Evolutionary conservation across 805 yeast genomes (phyloP), one percentile per base, ranked within the genome.

Genomic region (Kodamaea neixiangensis): DNA sequence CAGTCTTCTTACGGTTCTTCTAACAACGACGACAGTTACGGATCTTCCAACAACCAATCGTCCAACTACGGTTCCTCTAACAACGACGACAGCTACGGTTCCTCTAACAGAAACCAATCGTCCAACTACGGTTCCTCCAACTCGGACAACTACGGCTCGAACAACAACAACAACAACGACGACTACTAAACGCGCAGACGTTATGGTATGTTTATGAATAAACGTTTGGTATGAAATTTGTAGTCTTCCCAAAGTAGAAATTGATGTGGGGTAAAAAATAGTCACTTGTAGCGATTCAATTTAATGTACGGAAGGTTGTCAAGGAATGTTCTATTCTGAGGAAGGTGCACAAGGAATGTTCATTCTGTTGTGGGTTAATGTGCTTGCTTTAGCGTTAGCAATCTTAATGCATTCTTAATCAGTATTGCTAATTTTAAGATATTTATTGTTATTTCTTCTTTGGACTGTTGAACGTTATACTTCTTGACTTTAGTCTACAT

Each of bases 51-150:
- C 46, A 51, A 54, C n/a, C 58, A 67, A n/a, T 55, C 61, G 13
- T 58, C 58, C 50, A 56, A 64, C 7, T 62, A 55, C 50, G 66
- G 66, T 6, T 57, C 62, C 19, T 52, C 54, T 19, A 54, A 53
- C 41, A 46, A 49, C 49, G 46, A 49, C 21, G 58, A 57, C 47
- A 53, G 57, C 17, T 61, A 54, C 46, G 63, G 66, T 18, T 54
- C 57, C 17, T 57, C 59, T 14, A 49, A 45, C 31, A 45, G 41
- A 34, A 48, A 50, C n/a, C n/a, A n/a, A n/a, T n/a, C n/a, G n/a
- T n/a, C n/a, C n/a, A n/a, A n/a, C n/a, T n/a, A n/a, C n/a, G n/a
- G 56, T n/a, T 47, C 55, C 46, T 47, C 50, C 47, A 46, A 50
- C 29, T 5, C 31, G 5, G 59, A 57, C 47, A 53, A 59, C 33